A percentile compares a stretch with the other conserved stretches of the same genome.
Evolutionary conservation across 441 rosid species (phyloP).

Genomic region (Omphalea diandra): DNA sequence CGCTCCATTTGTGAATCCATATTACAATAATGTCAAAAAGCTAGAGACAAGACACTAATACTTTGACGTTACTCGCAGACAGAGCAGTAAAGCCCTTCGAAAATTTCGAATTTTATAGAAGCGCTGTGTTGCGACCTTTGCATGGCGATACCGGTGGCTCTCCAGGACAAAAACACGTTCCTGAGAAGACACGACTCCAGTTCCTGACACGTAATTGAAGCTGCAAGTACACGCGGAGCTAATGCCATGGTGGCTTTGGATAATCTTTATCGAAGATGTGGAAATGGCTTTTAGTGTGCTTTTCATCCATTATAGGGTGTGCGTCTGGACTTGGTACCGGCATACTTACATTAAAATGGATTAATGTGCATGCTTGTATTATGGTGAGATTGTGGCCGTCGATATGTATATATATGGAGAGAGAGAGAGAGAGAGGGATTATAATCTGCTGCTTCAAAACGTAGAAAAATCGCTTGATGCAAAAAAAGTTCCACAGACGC

Average conservation of each 20-base stretch:
- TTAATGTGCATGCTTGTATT: no score
- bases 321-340: no score
- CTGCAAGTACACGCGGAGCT: slow-evolving; percentile 22
- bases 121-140: slow-evolving; percentile 27
- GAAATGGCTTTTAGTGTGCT: no score
- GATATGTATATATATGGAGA: no score
- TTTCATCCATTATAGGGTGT: no score
- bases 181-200: slow-evolving; percentile 2
- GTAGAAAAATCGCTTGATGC: no score
- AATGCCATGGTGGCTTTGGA: not conserved
- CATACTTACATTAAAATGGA: no score
- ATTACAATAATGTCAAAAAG: no score
- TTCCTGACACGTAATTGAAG: slow-evolving; percentile 20
- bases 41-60: not conserved
- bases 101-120: not conserved
- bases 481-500: no score
- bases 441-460: no score
- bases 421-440: no score
- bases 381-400: no score
- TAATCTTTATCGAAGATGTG: not conserved
- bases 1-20: slow-evolving; percentile 44
- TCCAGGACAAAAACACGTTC: slow-evolving; percentile 24
- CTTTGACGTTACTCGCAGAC: not conserved
- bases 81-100: not conserved
- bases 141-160: slow-evolving; percentile 34